Percentiles rank a stretch among this genome's conserved stretches.
Conservation (phyloP, 1,284 basidiomycete genomes). For the Volvariella volvacea region DNA sequence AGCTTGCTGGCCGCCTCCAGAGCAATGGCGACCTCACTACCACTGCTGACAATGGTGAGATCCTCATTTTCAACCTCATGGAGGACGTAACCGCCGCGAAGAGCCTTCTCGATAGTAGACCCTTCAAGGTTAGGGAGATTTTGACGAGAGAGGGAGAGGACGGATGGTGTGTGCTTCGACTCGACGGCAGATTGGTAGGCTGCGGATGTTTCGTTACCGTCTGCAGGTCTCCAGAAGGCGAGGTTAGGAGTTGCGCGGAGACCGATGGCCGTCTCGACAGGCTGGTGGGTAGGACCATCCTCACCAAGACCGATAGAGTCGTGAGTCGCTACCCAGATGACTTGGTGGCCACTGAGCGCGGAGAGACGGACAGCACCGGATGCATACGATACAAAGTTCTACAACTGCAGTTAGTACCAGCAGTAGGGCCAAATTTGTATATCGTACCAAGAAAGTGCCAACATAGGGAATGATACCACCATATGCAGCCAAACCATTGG, state of each 20-base stretch:
- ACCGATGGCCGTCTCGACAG: slow-evolving; percentile 83
- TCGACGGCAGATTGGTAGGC: slow-evolving; percentile 80
- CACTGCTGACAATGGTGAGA: slow-evolving; percentile 84
- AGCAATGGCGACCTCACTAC: slow-evolving; percentile 85
- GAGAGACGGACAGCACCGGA: slow-evolving; percentile 89
- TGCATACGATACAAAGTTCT: slow-evolving; percentile 94
- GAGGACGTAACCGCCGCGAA: slow-evolving; percentile 86
- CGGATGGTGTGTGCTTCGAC: slow-evolving; percentile 73
- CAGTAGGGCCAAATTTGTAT: slow-evolving; percentile 3
- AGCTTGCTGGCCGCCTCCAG: slow-evolving; percentile 81
- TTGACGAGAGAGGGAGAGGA: slow-evolving; percentile 85
- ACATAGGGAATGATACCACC: slow-evolving; percentile 82
- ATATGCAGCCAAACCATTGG: slow-evolving; percentile 85
- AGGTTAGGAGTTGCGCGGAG: slow-evolving; percentile 89
- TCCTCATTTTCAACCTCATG: slow-evolving; percentile 73
- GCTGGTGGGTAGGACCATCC: slow-evolving; percentile 96
- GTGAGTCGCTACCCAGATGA: slow-evolving; percentile 91
- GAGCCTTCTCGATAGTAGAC: slow-evolving; percentile 80
- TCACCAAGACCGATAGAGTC: slow-evolving; percentile 91
- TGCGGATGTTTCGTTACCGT: slow-evolving; percentile 92
- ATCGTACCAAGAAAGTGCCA: slow-evolving; percentile 77
- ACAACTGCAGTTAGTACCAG: slow-evolving; percentile 2
- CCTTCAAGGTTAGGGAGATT: slow-evolving; percentile 91
- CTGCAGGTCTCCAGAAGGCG: slow-evolving; percentile 88
- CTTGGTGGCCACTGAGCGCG: slow-evolving; percentile 84